Evolutionary conservation across 2,329 filamentous ascomycete genomes (phyloP), one percentile per base, ranked within the genome.

Genomic region (Colletotrichum echinochloae): DNA sequence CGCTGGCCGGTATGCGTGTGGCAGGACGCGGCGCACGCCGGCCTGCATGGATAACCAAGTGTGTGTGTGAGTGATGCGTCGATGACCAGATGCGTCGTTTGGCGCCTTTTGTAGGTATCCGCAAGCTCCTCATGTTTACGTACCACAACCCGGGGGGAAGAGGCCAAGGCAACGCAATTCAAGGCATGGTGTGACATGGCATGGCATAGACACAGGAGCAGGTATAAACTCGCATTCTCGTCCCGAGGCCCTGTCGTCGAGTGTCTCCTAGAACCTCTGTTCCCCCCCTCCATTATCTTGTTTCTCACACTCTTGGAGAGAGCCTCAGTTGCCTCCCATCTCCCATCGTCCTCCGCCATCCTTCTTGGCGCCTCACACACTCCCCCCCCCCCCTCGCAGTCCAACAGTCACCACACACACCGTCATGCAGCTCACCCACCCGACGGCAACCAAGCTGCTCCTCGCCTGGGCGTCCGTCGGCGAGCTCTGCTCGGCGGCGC

Each of bases 371-470:
- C 30, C 20, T 3, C 2, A 20, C 16, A 33, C 37, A n/a, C 52
- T n/a, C 28, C 23, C 16, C 5, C 30, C 30, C 23, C 46, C 37
- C 23, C 33, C 12, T 9, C 23, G 23, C 18, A 18, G 44, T 39
- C n/a, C 55, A 26, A 33, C 41, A 49, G 28, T 52, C 51, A 48
- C 67, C 44, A 23, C 33, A 23, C 33, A 44, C 41, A 20, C 54
- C 64, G 66, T 8, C 55, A 72, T 73, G 72, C 61, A 70, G 57
- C 60, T 71, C 59, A 62, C 71, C 54, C 71, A 67, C 48, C 65
- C 66, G 48, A 57, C 71, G 37, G 69, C 65, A 54, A 65, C 69
- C 54, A 54, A 65, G 59, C 61, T 73, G 60, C 54, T 72, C 11
- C 41, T 67, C 48, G 52, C 63, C 48, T 67, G 54, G 68, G 70